Evolutionary conservation across 2,329 filamentous ascomycete genomes (phyloP), one percentile per base, ranked within the genome.

Genomic region (Orbilia quercus): DNA sequence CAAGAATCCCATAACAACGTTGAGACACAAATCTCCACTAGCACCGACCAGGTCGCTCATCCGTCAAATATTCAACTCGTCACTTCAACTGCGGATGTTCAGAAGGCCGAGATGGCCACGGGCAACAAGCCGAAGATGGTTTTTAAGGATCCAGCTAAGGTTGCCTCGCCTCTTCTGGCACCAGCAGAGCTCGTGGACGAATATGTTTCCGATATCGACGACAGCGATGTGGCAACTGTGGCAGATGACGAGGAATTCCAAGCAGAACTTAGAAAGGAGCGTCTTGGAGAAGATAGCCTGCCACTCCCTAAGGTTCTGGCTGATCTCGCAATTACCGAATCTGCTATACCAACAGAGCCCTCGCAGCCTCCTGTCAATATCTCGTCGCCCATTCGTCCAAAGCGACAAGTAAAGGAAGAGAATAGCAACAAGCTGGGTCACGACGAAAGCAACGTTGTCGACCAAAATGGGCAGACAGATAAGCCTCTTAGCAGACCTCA

Each of bases 231-330:
- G 1, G 63, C 53, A 12, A 69, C 70, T 9, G 62, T 69, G n/a
- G 57, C 70, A 2, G 69, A 73, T 18, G 69, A 73, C n/a, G 69
- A 73, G n/a, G 69, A 73, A 44, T 66, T 73, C 34, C 60, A 66
- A 38, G 69, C 62, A 22, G 69, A 73, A 22, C 69, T 73, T 73
- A 66, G 69, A 22, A 73, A 66, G 48, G 69, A 73, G 51, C 69
- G 69, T 3, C 48, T 73, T 55, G 48, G 54, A 28, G 59, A 72
- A 38, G 50, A 65, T 20, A n/a, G 25, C 31, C 3, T 2, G 16
- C 40, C 36, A 5, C 28, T n/a, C 12, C 20, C 36, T 11, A 51
- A 50, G 23, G 20, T 22, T 20, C 20, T 12, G 14, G 18, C 9
- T 22, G 11, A 22, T 7, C n/a, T 64, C 12, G 12, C 42, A n/a